Evolutionary conservation across 805 yeast genomes (phyloP), one percentile per base, ranked within the genome.

Genomic region (Kodamaea hsintzibuensis): DNA sequence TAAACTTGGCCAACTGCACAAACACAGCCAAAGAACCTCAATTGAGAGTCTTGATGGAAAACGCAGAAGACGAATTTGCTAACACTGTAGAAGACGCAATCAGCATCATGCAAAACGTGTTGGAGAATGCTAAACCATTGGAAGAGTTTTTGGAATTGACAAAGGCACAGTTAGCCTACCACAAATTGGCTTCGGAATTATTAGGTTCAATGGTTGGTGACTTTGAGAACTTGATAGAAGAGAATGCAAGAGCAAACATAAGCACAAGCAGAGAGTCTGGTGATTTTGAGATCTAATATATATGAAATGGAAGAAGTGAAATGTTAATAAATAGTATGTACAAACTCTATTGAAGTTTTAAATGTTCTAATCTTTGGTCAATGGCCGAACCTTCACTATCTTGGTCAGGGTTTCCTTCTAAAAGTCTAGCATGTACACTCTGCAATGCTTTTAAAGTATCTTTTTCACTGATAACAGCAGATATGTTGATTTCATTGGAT

Each of bases 401-500:
- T 22, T 64, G 73, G 48, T 62, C 63, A 22, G 25, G 13, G 7
- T 22, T 40, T 4, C 70, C 76, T 59, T 85, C 86, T 60, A 93
- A 72, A 57, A 93, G 72, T 55, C 82, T 84, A 44, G 86, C 87
- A 67, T 95, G 99, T 55, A 95, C 84, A 4, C 91, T 87, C 66
- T 85, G 85, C 60, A 95, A 78, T 3, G 98, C 98, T 68, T 89
- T 88, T 30, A 90, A 73, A 12, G 96, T 85, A 65, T 95, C 95
- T 53, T 76, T 74, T 60, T 89, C 91, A 59, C 88, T 89, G 57
- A 95, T 91, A 51, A 95, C 99, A 59, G 98, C 96, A 35, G 96
- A 89, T 51, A 95, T 95, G 70, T 95, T 95, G 66, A 95, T 95
- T 73, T 95, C 99, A 66, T 93, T 93, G 16, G 98, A 97, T 63